Evolutionary conservation across 768 basidiomycete species (phyloP), one percentile per base, ranked within the genome.

Genomic region (Lyophyllum semitale): DNA sequence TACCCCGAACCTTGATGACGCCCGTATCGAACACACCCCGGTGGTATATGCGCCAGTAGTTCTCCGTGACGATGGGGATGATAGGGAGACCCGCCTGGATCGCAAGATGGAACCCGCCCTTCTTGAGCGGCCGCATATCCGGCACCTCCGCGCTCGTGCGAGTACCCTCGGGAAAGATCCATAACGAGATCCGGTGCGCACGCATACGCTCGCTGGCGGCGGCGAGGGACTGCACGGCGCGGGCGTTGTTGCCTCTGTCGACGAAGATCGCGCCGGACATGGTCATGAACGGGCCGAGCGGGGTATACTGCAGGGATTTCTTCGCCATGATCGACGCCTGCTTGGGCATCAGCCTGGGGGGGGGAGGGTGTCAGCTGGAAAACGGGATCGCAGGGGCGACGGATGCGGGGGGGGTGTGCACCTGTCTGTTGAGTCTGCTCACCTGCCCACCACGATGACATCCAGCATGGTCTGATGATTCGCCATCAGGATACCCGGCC

Each of bases 141-240:
- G 89, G 81, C 29, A 78, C 72, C 58, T 86, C 77, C 20, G 80
- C 79, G 54, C 82, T 82, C 41, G 92, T 85, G 32, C 96, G 85
- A 11, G 97, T 99, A 27, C 97, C 97, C 74, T 98, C 97, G 0
- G 96, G 93, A 73, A 93, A 98, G 72, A 99, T 86, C 90, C 93
- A 96, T 44, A 98, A 73, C 15, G 93, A 93, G 17, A 89, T 79
- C 58, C 83, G 73, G 33, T 75, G 70, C 29, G 69, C 63, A 73
- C 89, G 91, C 87, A 98, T 92, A 38, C 80, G 77, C 61, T 89
- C 80, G 1, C 88, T 92, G 0, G 93, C 96, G 15, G 81, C 82
- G 48, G 80, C 80, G 50, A 99, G 77, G 11, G 92, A 92, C 48
- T 77, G 79, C 17, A 95, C 73, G 0, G 97, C 96, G 20, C 78